A percentile compares a stretch with the other conserved stretches of the same genome.
phyloP scores from a whole-genome alignment of 805 yeast species.

The Lipomyces spencermartinsiae region DNA sequence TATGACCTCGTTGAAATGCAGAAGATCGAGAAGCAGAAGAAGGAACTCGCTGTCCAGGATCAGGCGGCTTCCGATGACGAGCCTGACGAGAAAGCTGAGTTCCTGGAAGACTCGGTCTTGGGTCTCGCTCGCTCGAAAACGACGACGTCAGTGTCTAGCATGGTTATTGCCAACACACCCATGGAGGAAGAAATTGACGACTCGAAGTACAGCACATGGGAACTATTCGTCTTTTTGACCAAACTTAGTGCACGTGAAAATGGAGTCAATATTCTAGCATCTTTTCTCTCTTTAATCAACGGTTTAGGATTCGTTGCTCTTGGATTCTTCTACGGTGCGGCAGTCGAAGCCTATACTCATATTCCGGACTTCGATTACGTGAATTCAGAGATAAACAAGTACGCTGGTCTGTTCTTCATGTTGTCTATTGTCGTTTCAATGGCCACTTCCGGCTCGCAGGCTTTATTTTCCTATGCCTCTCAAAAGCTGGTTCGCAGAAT shows the following conservation, averaged over 20 bases:
- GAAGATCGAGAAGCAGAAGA: slow-evolving; percentile 35
- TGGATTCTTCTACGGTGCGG: slow-evolving; percentile 48
- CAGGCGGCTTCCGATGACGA: slow-evolving; percentile 6
- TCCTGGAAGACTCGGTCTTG: neutral
- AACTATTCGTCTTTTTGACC: slow-evolving; percentile 19
- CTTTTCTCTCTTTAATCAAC: slow-evolving; percentile 40
- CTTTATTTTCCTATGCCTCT: slow-evolving; percentile 28
- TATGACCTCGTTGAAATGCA: slow-evolving; percentile 43
- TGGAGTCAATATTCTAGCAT: slow-evolving; percentile 16
- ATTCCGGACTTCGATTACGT: slow-evolving; percentile 43
- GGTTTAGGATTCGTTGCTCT: slow-evolving; percentile 51
- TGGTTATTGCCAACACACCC: slow-evolving; percentile 12
- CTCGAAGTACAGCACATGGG: slow-evolving; percentile 14
- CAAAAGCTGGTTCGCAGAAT: slow-evolving; percentile 40
- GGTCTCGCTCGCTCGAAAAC: slow-evolving; percentile 19
- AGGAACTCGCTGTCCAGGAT: slow-evolving; percentile 15
- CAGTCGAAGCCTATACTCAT: slow-evolving; percentile 43
- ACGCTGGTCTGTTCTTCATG: slow-evolving; percentile 38
- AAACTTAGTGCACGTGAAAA: slow-evolving; percentile 20
- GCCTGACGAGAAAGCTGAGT: slow-evolving; percentile 8
- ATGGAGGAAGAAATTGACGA: slow-evolving; percentile 8
- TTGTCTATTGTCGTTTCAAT: slow-evolving; percentile 42
- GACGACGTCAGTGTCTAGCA: slow-evolving; percentile 24
- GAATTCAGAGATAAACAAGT: slow-evolving; percentile 42
- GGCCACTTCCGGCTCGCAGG: slow-evolving; percentile 11